Conservation (phyloP, 169 alveolate species). For the Theileria luwenshuni region DNA sequence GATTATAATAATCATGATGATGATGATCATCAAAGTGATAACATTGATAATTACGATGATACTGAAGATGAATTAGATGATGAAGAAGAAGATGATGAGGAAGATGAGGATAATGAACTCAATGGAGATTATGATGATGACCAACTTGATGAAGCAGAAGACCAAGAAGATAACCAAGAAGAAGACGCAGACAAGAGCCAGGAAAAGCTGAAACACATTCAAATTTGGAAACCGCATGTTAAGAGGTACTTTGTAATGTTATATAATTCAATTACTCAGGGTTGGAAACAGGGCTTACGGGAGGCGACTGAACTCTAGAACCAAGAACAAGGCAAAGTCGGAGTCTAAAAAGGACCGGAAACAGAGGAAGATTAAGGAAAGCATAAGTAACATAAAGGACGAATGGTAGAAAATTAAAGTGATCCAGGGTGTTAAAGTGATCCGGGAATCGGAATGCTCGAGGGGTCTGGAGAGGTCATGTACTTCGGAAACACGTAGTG, state of each 20-base stretch:
- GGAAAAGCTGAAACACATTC: slow-evolving; percentile 53
- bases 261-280: background rate
- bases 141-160: background rate
- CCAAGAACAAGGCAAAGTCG: slow-evolving; percentile 60
- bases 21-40: background rate
- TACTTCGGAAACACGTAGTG: slow-evolving; percentile 53
- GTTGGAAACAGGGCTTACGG: slow-evolving; percentile 56
- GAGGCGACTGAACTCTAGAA: slow-evolving; percentile 27
- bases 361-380: slow-evolving; percentile 50
- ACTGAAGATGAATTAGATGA: background rate
- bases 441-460: slow-evolving; percentile 66
- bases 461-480: slow-evolving; percentile 63
- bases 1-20: background rate
- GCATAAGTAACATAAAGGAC: slow-evolving; percentile 27
- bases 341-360: slow-evolving; percentile 55
- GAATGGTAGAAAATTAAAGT: slow-evolving; percentile 25
- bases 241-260: slow-evolving; percentile 21
- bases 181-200: slow-evolving; percentile 23
- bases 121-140: background rate
- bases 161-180: slow-evolving; percentile 3
- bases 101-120: background rate
- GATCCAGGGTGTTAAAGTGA: slow-evolving; percentile 1
- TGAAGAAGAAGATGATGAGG: slow-evolving; percentile 15
- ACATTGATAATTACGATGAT: slow-evolving; percentile 2
- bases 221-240: slow-evolving; percentile 68